Evolutionary conservation across 1,284 basidiomycete genomes (phyloP), one percentile per base, ranked within the genome.

Genomic region (Trichosporon faecale): DNA sequence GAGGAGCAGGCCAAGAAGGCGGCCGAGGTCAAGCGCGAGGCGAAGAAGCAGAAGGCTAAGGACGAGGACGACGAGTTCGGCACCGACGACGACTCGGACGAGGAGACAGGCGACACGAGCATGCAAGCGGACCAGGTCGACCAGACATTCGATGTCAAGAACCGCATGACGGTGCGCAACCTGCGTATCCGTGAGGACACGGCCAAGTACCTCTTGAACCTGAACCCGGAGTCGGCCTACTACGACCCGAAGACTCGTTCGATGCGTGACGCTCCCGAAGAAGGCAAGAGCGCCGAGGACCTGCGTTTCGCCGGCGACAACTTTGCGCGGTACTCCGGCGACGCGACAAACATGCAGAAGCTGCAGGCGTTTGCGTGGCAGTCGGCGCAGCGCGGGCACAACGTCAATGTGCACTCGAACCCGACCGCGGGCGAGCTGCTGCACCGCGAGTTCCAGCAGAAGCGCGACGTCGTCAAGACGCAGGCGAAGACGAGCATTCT

Each of bases 171-270:
- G 5, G 95, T 99, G 68, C 91, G 97, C 75, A 99, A 99, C 84
- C 86, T 99, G 78, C 93, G 97, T 85, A 99, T 99, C 77, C 91
- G 97, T 80, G 97, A 99, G 85, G 97, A 99, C 82, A 98, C 96
- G 0, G 97, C 97, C 18, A 99, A 99, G 84, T 99, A 99, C 78
- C 89, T 99, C 76, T 92, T 98, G 85, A 99, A 99, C 83, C 85
- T 99, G 81, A 94, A 98, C 82, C 91, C 92, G 3, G 90, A 94
- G 0, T 95, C 93, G 77, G 96, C 97, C 12, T 97, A 99, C 86
- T 99, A 99, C 81, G 97, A 99, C 80, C 97, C 97, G 65, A 99
- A 99, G 86, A 99, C 97, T 29, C 91, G 97, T 75, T 97, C 96
- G 3, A 99, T 99, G 97, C 92, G 97, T 83, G 96, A 99, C 79